Percentiles rank a stretch among this genome's conserved stretches.
phyloP scores from a whole-genome alignment of 106 monocot species.

The Chionographis japonica region DNA sequence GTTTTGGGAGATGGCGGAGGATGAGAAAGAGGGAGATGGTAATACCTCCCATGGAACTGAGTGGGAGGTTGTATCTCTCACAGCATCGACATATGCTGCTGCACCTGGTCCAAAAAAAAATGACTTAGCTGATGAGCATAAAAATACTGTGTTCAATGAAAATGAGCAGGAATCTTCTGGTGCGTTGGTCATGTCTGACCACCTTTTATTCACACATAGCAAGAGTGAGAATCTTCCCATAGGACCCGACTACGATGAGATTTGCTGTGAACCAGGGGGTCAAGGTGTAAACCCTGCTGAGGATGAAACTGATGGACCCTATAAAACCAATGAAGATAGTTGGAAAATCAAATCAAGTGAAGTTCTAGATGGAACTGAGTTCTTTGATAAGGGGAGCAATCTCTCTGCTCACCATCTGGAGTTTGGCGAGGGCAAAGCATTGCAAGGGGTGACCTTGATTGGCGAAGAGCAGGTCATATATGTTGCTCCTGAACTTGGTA shows the following conservation, averaged over 20 bases:
- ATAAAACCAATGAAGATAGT: constrained; percentile 15
- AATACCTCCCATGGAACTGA: constrained; percentile 37
- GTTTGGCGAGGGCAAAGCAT: constrained; percentile 26
- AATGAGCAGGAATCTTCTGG: constrained; percentile 24
- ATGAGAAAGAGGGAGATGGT: constrained; percentile 25
- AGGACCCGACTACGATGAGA: constrained; percentile 30
- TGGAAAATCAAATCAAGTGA: constrained; percentile 30
- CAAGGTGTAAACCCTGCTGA: constrained; percentile 7
- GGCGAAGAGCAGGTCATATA: constrained; percentile 26
- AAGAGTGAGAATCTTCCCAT: constrained; percentile 57
- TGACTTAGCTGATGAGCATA: constrained; percentile 6
- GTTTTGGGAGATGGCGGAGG: constrained; percentile 25
- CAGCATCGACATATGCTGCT: constrained; percentile 59
- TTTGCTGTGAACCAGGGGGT: constrained; percentile 18
- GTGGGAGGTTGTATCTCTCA: constrained; percentile 89
- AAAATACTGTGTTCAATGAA: constrained; percentile 8
- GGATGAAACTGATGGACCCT: constrained; percentile 1
- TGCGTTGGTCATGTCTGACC: constrained; percentile 61
- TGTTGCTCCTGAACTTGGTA: constrained; percentile 15
- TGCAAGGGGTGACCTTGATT: constrained; percentile 21
- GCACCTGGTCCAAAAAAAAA: constrained; percentile 42
- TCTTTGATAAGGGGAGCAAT: constrained; percentile 30
- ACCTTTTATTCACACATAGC: constrained; percentile 62
- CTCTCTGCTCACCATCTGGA: constrained; percentile 21
- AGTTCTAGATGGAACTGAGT: constrained; percentile 23